Conservation (phyloP, 306 rosid species). For the Ormosia emarginata region DNA sequence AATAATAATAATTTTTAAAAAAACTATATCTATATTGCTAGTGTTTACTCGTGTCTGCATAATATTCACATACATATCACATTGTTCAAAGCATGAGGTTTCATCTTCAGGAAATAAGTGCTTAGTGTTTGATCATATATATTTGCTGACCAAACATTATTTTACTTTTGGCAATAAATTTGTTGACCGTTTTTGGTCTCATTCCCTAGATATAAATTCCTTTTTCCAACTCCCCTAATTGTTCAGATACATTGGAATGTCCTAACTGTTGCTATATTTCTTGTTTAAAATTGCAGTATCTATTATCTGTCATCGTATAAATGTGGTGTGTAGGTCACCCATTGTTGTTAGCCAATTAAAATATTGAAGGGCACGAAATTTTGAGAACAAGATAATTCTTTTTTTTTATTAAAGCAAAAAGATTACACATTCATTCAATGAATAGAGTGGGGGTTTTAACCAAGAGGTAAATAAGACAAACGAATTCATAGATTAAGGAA, state of each 20-base stretch:
- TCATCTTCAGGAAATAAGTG: neutral
- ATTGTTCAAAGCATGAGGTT: neutral
- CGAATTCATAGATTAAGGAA: slow-evolving; percentile 5
- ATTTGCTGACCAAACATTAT: neutral
- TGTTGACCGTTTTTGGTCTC: neutral
- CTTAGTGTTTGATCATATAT: neutral
- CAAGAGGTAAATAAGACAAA: slow-evolving; percentile 35
- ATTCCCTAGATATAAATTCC: neutral
- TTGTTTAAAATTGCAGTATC: neutral
- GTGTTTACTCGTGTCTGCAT: too few relatives aligned
- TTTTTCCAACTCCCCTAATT: neutral
- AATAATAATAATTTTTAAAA: neutral
- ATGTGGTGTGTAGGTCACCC: neutral
- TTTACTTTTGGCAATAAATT: neutral
- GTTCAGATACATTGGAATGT: slow-evolving; percentile 34
- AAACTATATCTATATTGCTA: neutral
- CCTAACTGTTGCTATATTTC: slow-evolving; percentile 9
- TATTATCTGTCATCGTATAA: neutral
- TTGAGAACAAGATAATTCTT: neutral
- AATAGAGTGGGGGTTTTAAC: neutral
- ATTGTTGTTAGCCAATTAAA: neutral
- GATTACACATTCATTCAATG: neutral
- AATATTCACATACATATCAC: neutral
- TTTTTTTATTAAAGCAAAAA: neutral
- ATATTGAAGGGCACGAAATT: slow-evolving; percentile 26